Evolutionary conservation across 495 filamentous ascomycete species (phyloP).

Genomic region (Podospora bellae-mahoneyi): DNA sequence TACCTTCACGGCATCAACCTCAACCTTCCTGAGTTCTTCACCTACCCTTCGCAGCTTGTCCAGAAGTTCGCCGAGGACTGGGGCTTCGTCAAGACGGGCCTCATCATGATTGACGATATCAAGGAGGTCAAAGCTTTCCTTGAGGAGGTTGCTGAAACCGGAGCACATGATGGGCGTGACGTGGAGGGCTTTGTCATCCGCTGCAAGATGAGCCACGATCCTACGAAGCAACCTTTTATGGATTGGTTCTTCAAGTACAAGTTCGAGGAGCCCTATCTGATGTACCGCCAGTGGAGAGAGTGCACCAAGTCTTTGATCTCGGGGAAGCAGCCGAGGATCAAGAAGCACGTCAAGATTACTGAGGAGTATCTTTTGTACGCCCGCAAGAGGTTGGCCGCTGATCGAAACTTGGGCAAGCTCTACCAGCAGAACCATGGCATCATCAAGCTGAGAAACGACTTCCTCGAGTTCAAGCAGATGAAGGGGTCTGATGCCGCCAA

Average conservation of each 20-base stretch:
- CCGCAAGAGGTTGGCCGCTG: constrained; percentile 61
- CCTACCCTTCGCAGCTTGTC: constrained; percentile 72
- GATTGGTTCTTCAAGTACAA: constrained; percentile 99
- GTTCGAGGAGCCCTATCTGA: constrained; percentile 96
- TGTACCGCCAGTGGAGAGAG: constrained; percentile 98
- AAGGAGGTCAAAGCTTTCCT: constrained; percentile 71
- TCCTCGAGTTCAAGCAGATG: constrained; percentile 72
- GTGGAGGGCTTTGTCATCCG: constrained; percentile 97
- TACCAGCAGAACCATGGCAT: constrained; percentile 95
- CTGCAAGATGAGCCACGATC: constrained; percentile 59
- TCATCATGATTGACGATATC: constrained; percentile 72
- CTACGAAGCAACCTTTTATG: constrained; percentile 47
- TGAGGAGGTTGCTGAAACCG: constrained; percentile 76
- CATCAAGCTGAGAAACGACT: constrained; percentile 82
- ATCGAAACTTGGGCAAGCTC: constrained; percentile 58
- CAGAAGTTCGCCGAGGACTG: constrained; percentile 87
- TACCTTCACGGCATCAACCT: constrained; percentile 96
- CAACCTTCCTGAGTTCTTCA: constrained; percentile 85
- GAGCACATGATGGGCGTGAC: constrained; percentile 82
- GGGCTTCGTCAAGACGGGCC: constrained; percentile 89
- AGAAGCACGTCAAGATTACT: constrained; percentile 86
- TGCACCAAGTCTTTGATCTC: constrained; percentile 86
- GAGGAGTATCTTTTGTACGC: constrained; percentile 86
- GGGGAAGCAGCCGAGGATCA: constrained; percentile 68
- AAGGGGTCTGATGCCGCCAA: constrained; percentile 71